Evolutionary conservation across 495 filamentous ascomycete species (phyloP).

Genomic region (Tuber magnatum): DNA sequence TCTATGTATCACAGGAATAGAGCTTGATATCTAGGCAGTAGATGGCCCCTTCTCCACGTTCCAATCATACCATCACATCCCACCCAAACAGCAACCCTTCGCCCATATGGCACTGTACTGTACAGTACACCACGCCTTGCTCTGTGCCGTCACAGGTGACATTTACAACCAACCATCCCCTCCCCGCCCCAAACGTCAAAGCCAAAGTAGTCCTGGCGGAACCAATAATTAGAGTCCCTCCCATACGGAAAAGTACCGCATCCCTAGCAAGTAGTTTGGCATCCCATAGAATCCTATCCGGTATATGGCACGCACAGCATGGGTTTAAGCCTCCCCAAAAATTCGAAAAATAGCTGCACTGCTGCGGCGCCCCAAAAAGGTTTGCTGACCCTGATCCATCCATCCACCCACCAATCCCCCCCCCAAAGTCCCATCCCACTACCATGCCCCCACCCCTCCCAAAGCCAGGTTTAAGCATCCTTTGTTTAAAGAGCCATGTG

Average conservation of each 20-base stretch:
- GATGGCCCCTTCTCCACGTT: not conserved
- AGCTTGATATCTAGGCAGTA: not conserved
- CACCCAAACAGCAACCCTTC: not conserved
- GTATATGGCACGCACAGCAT: not conserved
- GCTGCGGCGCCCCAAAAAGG: conserved; percentile 6
- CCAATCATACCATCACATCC: not conserved
- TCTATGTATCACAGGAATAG: not conserved
- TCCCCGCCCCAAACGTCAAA: not conserved
- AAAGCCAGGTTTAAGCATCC: conserved; percentile 17
- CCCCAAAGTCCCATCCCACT: not conserved
- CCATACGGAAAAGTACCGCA: not conserved
- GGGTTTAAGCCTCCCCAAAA: conserved; percentile 20
- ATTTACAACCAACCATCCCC: not conserved
- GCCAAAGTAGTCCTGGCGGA: not conserved
- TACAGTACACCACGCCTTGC: not conserved
- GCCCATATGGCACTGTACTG: no score
- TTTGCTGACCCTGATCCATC: conserved; percentile 10
- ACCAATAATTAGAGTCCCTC: not conserved
- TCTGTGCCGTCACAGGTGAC: not conserved
- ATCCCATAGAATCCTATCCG: not conserved
- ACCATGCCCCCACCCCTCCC: conserved; percentile 11
- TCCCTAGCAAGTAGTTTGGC: not conserved
- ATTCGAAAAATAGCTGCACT: conserved; percentile 3
- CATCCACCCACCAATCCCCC: not conserved
- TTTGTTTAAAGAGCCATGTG: conserved; percentile 35